Base-by-base conservation (phyloP, 2,329 filamentous ascomycete genomes). In the Aureobasidium musti region DNA sequence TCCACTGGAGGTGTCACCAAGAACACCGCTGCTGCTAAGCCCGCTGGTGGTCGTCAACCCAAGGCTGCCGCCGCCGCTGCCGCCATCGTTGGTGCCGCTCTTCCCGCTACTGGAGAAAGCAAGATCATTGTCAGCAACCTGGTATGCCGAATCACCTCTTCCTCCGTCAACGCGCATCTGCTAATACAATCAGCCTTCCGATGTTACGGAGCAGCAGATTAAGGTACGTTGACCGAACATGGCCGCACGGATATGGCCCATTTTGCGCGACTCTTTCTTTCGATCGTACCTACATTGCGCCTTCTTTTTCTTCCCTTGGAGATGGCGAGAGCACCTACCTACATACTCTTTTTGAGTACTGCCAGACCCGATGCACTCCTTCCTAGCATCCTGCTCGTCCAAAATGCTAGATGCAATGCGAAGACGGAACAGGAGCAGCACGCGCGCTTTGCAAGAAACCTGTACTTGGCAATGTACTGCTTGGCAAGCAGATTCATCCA, bases 121-220 rank as follows among this genome's bases (percentile, higher is more conserved):
- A 98, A 97, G 83, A 94, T 98, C 82, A 91, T 97, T 80, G 94
- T 99, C 82, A 97, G 92, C 89, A 96, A 96, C 84, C 86, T 99
- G 85, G 93, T 97, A 89, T 81, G 92, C 81, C 41, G 33, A 33
- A 3, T 56, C 19, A 52, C 37, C 26, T 50, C 43, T 5, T 50
- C 33, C n/a, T 50, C 33, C n/a, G 28, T 37, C 45, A 10, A 7
- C 72, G 72, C 53, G 57, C 66, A 50, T 64, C 35, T 52, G 69
- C 85, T 90, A 82, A 90, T 79, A 33, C 60, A 21, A 66, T 19
- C 39, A 98, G 92, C 95, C 95, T 79, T 89, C 89, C 84, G 95
- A 99, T 88, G 92, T 99, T 81, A 91, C 88, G 82, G 94, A 98
- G 86, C 84, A 83, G 83, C 91, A 96, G 89, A 96, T 99, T 84